These are phyloP conservation scores for Orbilia ellipsospora DNA, from an alignment of 2,329 filamentous ascomycete species.

Conservation along the genomic window DNA sequence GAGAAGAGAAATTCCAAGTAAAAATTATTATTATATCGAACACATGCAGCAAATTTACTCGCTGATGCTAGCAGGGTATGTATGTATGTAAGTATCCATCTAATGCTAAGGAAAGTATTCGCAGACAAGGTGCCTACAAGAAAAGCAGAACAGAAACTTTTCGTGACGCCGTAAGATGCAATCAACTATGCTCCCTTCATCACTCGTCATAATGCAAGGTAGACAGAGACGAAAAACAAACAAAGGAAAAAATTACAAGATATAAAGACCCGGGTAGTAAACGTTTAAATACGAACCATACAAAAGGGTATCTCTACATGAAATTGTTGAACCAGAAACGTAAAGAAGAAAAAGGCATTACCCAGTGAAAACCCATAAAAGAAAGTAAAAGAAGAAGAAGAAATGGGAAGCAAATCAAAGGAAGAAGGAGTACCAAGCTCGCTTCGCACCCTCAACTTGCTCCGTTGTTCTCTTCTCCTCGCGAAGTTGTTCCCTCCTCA, in stretches of 20 bases:
- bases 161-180: background rate
- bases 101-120: no score
- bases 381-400: slow-evolving; percentile 9
- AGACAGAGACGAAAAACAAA: background rate
- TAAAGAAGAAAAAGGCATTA: background rate
- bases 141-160: no score
- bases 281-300: slow-evolving; percentile 2
- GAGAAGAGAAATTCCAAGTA: background rate
- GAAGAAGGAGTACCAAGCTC: slow-evolving; percentile 30
- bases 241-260: slow-evolving; percentile 14
- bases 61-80: background rate
- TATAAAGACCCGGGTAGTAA: slow-evolving; percentile 9
- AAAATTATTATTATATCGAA: background rate
- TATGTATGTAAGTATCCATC: no score
- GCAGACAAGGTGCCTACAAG: no score
- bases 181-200: background rate
- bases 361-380: slow-evolving; percentile 2
- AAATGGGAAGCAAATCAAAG: background rate
- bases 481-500: slow-evolving; percentile 37
- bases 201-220: no score
- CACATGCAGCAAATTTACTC: background rate
- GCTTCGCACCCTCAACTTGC: slow-evolving; percentile 12
- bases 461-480: slow-evolving; percentile 7
- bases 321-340: background rate
- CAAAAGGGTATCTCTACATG: slow-evolving; percentile 26